Base-by-base conservation (phyloP, 177 flowering plant species). In the Vitis hybrid region DNA sequence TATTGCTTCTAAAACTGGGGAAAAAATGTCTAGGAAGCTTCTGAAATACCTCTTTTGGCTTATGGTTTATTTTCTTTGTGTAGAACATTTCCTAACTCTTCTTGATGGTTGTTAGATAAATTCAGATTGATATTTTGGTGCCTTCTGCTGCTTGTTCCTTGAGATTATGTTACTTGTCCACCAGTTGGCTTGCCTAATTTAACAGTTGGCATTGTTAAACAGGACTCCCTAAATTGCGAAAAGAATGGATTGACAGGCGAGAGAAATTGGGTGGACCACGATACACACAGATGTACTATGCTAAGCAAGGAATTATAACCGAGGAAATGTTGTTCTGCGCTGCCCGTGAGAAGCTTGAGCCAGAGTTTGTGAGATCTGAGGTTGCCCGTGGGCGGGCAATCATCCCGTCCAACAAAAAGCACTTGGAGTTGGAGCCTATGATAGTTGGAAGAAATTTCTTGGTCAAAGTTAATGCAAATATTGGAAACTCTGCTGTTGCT, bases 321-420 rank as follows among this genome's bases (percentile, higher is more conserved):
- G 99, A 96, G 78, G 99, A 96, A 80, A 96, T 96, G 99, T 54
- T 87, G 54, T 96, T 59, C 70, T 94, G 97, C 78, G 98, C 99
- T 58, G 71, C 94, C 73, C 97, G 99, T 58, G 99, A 96, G 80
- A 90, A 88, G 71, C 92, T 96, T 69, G 96, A 96, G 72, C 97
- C 99, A 3, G 99, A 96, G 68, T 96, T 93, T 74, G 93, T 96
- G 67, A 85, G 97, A 72, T 88, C 97, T 65, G 99, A 96, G 80
- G 98, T 96, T 74, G 99, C 99, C 52, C 94, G 97, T 65, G 99
- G 99, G 3, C 86, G 98, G 58, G 99, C 99, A 58, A 96, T 96
- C 69, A 96, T 96, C 53, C 99, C 99, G 72, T 96, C 99, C 65
- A 96, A 96, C 87, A 96, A 96, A 82, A 96, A 85, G 80, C 99